Evolutionary conservation across 768 basidiomycete genomes (phyloP).

Genomic region (Phaeotremella skinneri): DNA sequence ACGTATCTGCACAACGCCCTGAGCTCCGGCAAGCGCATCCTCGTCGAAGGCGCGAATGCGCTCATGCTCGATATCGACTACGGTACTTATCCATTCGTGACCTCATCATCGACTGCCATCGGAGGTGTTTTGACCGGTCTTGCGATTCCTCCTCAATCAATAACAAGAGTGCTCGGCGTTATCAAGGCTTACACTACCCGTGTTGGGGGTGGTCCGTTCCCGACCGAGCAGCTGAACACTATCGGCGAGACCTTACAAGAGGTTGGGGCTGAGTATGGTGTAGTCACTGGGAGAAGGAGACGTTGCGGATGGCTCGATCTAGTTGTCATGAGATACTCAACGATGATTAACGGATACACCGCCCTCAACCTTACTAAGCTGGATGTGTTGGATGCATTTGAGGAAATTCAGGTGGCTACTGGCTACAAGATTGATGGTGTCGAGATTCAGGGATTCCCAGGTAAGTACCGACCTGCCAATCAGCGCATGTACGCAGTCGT

Average conservation of each 20-base stretch:
- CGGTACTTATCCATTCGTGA: constrained; percentile 97
- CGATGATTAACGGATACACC: constrained; percentile 93
- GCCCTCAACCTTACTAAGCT: constrained; percentile 91
- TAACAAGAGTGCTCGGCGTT: constrained; percentile 87
- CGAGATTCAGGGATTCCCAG: constrained; percentile 80
- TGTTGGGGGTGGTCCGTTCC: constrained; percentile 98
- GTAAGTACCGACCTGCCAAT: constrained; percentile 54
- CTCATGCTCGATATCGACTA: constrained; percentile 98
- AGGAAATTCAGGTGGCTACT: constrained; percentile 83
- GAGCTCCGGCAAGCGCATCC: constrained; percentile 68
- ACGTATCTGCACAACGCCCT: constrained; percentile 80
- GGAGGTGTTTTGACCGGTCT: constrained; percentile 97
- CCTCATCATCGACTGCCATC: constrained; percentile 86
- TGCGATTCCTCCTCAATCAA: constrained; percentile 86
- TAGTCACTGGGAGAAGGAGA: constrained; percentile 85
- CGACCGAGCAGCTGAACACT: constrained; percentile 88
- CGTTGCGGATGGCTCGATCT: constrained; percentile 98
- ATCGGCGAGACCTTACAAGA: constrained; percentile 85
- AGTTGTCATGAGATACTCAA: constrained; percentile 89
- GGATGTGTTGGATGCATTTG: constrained; percentile 79
- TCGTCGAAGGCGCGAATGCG: constrained; percentile 97
- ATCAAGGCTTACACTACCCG: constrained; percentile 98
- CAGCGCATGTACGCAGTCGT: not conserved
- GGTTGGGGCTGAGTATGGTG: constrained; percentile 86
- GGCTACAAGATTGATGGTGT: constrained; percentile 75